Base-by-base conservation (phyloP, 768 basidiomycete genomes). In the Xanthoconium purpureum region DNA sequence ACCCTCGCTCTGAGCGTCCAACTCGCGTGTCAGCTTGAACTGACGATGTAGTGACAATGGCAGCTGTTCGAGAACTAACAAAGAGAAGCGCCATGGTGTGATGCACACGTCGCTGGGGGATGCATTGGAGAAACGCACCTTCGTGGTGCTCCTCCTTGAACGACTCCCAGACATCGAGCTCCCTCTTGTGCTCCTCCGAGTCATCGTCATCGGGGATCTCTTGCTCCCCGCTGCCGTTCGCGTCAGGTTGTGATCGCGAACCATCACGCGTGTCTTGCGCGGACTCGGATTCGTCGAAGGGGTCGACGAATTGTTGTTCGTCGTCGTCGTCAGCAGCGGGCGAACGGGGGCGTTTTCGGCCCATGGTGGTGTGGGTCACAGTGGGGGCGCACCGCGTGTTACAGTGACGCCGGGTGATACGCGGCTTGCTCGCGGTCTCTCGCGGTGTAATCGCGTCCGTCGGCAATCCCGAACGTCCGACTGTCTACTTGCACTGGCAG, bases 121-220 rank as follows among this genome's bases (percentile, higher is more conserved):
- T 7, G 32, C 12, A 15, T 47, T 35, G 33, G 35, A 42, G 3
- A 14, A 58, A 37, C 77, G 47, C 42, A 87, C 91, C 82, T 80
- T 91, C 91, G 68, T 84, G 84, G 62, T 90, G 83, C 57, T 92
- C 88, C 64, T 92, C 91, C 65, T 83, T 81, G 66, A 92, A 81
- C 38, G 83, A 75, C 45, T 88, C 85, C 88, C 88, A 89, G 37
- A 89, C 77, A 33, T 84, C 83, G 56, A 74, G 78, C 61, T 87
- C 87, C 66, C 80, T 84, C 63, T 81, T 77, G 24, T 61, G 66
- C 47, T 66, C 67, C 54, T 65, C 67, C 15, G 44, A 45, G 45
- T 66, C 66, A 48, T 65, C 65, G 6, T 24, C 24, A 4, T 24
- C 9, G 33, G 33, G 33, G 33, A 12, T 35, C 24, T 44, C 43